These are phyloP conservation scores for Silybum marianum DNA, from an alignment of 129 eudicot species.

Conservation along the genomic window DNA sequence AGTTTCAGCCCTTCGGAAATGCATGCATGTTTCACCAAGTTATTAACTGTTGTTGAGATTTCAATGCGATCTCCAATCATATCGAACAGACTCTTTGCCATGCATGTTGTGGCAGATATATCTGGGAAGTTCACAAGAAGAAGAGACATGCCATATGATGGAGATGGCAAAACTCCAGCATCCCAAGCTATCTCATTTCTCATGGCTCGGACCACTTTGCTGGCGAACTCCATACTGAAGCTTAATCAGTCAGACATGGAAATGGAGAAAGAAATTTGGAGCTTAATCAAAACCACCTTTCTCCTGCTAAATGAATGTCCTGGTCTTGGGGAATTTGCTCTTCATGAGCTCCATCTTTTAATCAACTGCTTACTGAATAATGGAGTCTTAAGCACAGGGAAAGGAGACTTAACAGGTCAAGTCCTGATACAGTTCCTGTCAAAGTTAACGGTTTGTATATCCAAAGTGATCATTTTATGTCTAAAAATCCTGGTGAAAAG, in stretches of 20 bases:
- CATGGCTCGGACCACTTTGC: slow-evolving; percentile 38
- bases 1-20: slow-evolving; percentile 42
- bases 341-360: slow-evolving; percentile 45
- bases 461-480: slow-evolving; percentile 49
- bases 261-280: slow-evolving; percentile 47
- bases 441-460: slow-evolving; percentile 42
- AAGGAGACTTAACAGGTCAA: slow-evolving; percentile 17
- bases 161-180: slow-evolving; percentile 31
- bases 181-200: slow-evolving; percentile 50
- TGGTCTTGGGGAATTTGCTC: slow-evolving; percentile 38
- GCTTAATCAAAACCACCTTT: slow-evolving; percentile 43
- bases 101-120: slow-evolving; percentile 43
- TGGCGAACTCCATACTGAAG: slow-evolving; percentile 26
- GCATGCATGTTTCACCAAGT: slow-evolving; percentile 45
- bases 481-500: slow-evolving; percentile 42
- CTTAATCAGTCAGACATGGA: slow-evolving; percentile 34
- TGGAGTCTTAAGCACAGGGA: slow-evolving; percentile 3
- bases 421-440: slow-evolving; percentile 23
- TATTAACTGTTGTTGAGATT: slow-evolving; percentile 45
- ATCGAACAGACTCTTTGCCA: slow-evolving; percentile 47
- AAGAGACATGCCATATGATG: slow-evolving; percentile 28
- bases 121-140: slow-evolving; percentile 54
- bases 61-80: slow-evolving; percentile 39
- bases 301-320: slow-evolving; percentile 43
- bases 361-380: slow-evolving; percentile 37